A percentile compares a stretch with the other conserved stretches of the same genome.
phyloP scores from a whole-genome alignment of 2,329 filamentous ascomycete species.

The Penicillium freii region DNA sequence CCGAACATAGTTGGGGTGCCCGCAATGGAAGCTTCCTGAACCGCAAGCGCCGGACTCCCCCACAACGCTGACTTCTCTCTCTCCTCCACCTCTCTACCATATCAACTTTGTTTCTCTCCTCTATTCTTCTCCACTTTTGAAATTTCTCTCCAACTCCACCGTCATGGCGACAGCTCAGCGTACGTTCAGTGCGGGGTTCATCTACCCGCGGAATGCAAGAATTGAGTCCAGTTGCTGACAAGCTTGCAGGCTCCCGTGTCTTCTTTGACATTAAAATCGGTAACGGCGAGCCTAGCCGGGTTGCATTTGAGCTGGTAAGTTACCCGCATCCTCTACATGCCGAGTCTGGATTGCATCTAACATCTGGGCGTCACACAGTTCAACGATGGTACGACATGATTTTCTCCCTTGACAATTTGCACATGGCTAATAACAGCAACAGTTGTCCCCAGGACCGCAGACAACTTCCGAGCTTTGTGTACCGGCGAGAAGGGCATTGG shows the following conservation, averaged over 20 bases:
- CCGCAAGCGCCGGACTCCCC: conserved; percentile 19
- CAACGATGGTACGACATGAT: conserved; percentile 45
- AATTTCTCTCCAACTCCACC: conserved; percentile 3
- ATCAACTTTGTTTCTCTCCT: conserved; percentile 7
- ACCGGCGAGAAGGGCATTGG: conserved; percentile 90
- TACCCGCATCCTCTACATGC: not conserved
- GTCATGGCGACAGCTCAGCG: conserved; percentile 37
- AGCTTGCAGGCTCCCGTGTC: conserved; percentile 60
- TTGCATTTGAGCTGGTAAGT: conserved; percentile 79
- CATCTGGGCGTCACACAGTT: conserved; percentile 39
- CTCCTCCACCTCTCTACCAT: conserved; percentile 8
- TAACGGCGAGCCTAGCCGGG: conserved; percentile 67
- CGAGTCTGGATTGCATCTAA: conserved; percentile 17
- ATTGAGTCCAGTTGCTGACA: conserved; percentile 9
- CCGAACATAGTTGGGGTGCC: not conserved
- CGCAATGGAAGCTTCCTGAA: conserved; percentile 45
- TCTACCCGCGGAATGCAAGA: conserved; percentile 14
- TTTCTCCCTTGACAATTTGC: not conserved
- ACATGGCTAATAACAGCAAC: not conserved
- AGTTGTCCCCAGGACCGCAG: conserved; percentile 89
- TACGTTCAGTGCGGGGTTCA: conserved; percentile 33
- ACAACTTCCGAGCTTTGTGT: conserved; percentile 93
- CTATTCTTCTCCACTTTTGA: conserved; percentile 7
- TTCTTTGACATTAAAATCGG: conserved; percentile 92
- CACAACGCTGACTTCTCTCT: conserved; percentile 15